Base-by-base conservation (phyloP, 1,284 basidiomycete genomes). In the Cutaneotrichosporon cavernicola region DNA sequence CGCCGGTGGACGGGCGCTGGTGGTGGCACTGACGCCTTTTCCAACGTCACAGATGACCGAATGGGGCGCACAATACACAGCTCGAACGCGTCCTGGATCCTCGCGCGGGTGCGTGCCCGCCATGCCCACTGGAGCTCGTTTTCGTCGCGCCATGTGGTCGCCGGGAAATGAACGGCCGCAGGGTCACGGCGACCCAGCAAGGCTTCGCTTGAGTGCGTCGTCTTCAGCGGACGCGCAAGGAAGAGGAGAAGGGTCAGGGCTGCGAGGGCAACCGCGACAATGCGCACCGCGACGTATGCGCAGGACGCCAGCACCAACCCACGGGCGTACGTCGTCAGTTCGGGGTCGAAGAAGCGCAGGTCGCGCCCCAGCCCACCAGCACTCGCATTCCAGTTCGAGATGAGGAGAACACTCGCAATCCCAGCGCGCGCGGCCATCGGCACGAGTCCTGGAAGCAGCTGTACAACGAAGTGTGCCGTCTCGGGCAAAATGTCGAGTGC, bases 371-470 rank as follows among this genome's bases (percentile, higher is more conserved):
- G n/a, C 0, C 62, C 63, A 11, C 60, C 32, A 68, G 6, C 63
- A 32, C 40, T 53, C 63, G 38, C 86, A 77, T 26, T 78, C 64
- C 84, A 86, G 77, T 89, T 91, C 0, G 85, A 67, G 50, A 92
- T 80, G 30, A 93, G 82, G 22, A 91, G 75, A 0, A 89, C 87
- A 10, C 91, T 77, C 40, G 83, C 84, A 52, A 94, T 82, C 11
- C 86, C 90, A 32, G 89, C 90, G 66, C 91, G 85, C 32, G 91
- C 91, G n/a, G 92, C 81, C 49, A 92, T 84, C 26, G 90, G 83
- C 9, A 86, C 83, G 40, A 92, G 85, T 0, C 89, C 90, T 2
- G 91, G 89, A 46, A 88, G 74, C 73, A 91, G 90, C 80, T 93
- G 91, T 0, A 90, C 85, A 69, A 90, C 87, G 72, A 86, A 86